Base-by-base conservation (phyloP, 805 yeast species). In the Starmerella tilneyi region DNA sequence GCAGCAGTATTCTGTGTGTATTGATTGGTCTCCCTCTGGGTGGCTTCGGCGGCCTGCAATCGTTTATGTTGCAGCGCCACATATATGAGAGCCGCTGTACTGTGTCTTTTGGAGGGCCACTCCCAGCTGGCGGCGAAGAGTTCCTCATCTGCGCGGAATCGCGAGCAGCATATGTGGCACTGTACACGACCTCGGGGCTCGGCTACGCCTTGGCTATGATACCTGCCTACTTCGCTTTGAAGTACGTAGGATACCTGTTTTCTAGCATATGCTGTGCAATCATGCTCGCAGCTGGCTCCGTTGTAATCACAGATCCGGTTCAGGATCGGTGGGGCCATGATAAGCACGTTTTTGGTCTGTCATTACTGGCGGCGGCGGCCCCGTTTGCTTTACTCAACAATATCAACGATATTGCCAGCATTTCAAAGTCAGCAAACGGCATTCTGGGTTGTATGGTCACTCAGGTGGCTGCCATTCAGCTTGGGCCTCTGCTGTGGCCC, bases 61-160 rank as follows among this genome's bases (percentile, higher is more conserved):
- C 49, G 30, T 49, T 45, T 29, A 40, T 55, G 50, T 44, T 53
- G 17, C 31, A 44, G 22, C 48, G 46, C n/a, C 55, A 52, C 13
- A 40, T 55, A 1, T 56, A 53, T 35, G 51, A 53, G 27, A 56
- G 52, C 17, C 50, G 48, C 5, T 56, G 59, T 31, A 41, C 34
- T 13, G 57, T 51, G 22, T 23, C 38, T 13, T 29, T 28, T n/a
- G 5, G 26, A 3, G 13, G 15, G 3, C 15, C 9, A 5, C 5
- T 26, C 3, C 21, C 4, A 12, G 12, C 13, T 1, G 38, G n/a
- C 9, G 16, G 5, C 11, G 8, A 34, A 5, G 38, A 34, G 19
- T 29, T 17, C 26, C n/a, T 35, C 22, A 34, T 50, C 15, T 56
- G 59, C 28, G 38, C 36, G 19, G 55, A 44, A 19, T 51, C 56